phyloP scores from a whole-genome alignment of 257 asterid species.

The Ilex asprella region DNA sequence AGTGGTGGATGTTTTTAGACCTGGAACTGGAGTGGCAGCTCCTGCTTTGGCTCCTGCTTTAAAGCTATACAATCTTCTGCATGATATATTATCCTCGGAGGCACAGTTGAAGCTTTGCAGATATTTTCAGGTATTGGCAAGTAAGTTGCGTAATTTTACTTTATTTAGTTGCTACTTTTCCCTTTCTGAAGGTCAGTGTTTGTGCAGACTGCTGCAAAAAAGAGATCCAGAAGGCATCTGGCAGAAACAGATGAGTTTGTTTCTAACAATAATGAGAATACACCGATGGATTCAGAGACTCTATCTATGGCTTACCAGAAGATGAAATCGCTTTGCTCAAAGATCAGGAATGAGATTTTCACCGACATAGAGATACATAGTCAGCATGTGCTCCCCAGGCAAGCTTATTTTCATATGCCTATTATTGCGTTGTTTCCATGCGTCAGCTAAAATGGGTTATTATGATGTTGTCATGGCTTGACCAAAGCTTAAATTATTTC shows the following conservation, averaged over 20 bases:
- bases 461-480: too few relatives aligned
- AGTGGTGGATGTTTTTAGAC: slow-evolving; percentile 51
- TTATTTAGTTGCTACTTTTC: background rate
- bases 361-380: slow-evolving; percentile 76
- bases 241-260: slow-evolving; percentile 79
- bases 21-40: slow-evolving; percentile 67
- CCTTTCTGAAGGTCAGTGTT: slow-evolving; percentile 1
- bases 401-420: slow-evolving; percentile 2
- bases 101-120: slow-evolving; percentile 73
- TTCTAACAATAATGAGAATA: slow-evolving; percentile 51
- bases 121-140: slow-evolving; percentile 70
- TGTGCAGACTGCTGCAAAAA: slow-evolving; percentile 79
- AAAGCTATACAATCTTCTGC: slow-evolving; percentile 69
- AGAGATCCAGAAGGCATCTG: slow-evolving; percentile 75
- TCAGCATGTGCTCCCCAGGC: slow-evolving; percentile 87
- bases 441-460: too few relatives aligned
- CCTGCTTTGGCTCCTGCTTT: slow-evolving; percentile 84
- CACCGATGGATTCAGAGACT: slow-evolving; percentile 67
- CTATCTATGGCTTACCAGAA: slow-evolving; percentile 76
- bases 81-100: slow-evolving; percentile 76
- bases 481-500: too few relatives aligned
- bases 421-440: background rate
- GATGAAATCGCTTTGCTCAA: slow-evolving; percentile 60
- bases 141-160: background rate
- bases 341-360: slow-evolving; percentile 59